These are phyloP conservation scores for Byssochlamys sp. DNA, from an alignment of 2,329 filamentous ascomycete species.

Conservation along the genomic window DNA sequence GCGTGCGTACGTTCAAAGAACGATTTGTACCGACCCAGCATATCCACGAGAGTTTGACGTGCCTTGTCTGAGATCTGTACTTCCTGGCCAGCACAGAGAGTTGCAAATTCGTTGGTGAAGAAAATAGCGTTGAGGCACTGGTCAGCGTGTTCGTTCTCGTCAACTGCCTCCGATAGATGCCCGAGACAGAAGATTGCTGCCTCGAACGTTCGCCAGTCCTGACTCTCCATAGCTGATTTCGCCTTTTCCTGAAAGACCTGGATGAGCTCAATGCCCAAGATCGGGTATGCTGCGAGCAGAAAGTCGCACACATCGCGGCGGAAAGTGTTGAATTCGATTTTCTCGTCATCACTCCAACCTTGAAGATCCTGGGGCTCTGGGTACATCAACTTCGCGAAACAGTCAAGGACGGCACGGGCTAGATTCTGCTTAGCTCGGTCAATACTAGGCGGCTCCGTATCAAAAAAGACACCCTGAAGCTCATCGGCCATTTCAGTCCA, in stretches of 20 bases:
- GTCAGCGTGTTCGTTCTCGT: conserved; percentile 35
- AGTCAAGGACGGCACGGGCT: conserved; percentile 31
- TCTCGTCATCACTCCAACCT: conserved; percentile 35
- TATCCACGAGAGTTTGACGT: conserved; percentile 33
- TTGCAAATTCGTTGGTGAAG: conserved; percentile 25
- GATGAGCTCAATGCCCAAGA: conserved; percentile 34
- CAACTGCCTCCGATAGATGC: conserved; percentile 36
- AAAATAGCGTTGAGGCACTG: conserved; percentile 33
- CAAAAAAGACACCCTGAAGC: conserved; percentile 22
- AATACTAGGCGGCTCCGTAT: conserved; percentile 17
- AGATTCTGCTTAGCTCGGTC: conserved; percentile 28
- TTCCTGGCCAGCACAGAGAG: conserved; percentile 22
- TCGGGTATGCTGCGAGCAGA: conserved; percentile 33
- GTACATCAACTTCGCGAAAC: conserved; percentile 35
- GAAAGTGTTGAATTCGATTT: conserved; percentile 34
- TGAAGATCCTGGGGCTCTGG: conserved; percentile 23
- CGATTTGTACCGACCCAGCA: conserved; percentile 35
- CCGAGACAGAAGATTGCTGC: conserved; percentile 36
- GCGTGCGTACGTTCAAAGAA: conserved; percentile 36
- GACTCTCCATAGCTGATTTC: conserved; percentile 19
- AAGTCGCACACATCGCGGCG: conserved; percentile 39
- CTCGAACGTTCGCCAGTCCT: conserved; percentile 36
- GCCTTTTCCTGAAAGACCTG: conserved; percentile 33
- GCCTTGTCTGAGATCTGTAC: conserved; percentile 26
- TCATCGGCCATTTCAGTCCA: conserved; percentile 34